Percentiles rank a stretch among this genome's conserved stretches.
These are phyloP conservation scores for Metschnikowia gruessii DNA, from an alignment of 805 yeast genomes.

Conservation along the genomic window DNA sequence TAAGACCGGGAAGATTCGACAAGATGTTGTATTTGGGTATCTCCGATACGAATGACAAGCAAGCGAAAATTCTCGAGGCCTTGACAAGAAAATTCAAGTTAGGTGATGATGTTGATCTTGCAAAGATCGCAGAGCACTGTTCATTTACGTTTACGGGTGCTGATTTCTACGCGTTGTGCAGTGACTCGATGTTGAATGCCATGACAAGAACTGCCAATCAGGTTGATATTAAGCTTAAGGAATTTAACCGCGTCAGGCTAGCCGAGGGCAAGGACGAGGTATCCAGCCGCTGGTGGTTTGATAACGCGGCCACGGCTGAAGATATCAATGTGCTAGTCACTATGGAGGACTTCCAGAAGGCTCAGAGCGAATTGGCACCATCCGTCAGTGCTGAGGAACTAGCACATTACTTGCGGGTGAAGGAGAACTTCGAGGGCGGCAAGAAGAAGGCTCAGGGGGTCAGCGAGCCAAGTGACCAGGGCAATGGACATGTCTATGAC, in stretches of 20 bases:
- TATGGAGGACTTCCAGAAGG: conserved; percentile 73
- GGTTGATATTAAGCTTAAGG: conserved; percentile 63
- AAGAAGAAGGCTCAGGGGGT: conserved; percentile 33
- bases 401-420: conserved; percentile 73
- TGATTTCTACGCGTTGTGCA: conserved; percentile 93
- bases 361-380: conserved; percentile 69
- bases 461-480: background rate
- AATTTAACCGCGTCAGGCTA: conserved; percentile 41
- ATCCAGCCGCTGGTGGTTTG: conserved; percentile 87
- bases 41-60: conserved; percentile 87
- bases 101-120: conserved; percentile 56
- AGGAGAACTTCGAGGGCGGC: conserved; percentile 77
- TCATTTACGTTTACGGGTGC: conserved; percentile 96
- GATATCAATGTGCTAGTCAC: conserved; percentile 70
- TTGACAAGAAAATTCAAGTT: conserved; percentile 78
- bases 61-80: conserved; percentile 80
- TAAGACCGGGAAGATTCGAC: conserved; percentile 94
- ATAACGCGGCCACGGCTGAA: conserved; percentile 61
- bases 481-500: background rate
- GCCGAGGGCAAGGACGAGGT: conserved; percentile 41
- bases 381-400: conserved; percentile 87
- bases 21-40: conserved; percentile 93
- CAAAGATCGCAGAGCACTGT: conserved; percentile 61
- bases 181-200: conserved; percentile 94
- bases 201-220: conserved; percentile 85